phyloP scores from a whole-genome alignment of 768 basidiomycete genomes.

The Trametes gibbosa region DNA sequence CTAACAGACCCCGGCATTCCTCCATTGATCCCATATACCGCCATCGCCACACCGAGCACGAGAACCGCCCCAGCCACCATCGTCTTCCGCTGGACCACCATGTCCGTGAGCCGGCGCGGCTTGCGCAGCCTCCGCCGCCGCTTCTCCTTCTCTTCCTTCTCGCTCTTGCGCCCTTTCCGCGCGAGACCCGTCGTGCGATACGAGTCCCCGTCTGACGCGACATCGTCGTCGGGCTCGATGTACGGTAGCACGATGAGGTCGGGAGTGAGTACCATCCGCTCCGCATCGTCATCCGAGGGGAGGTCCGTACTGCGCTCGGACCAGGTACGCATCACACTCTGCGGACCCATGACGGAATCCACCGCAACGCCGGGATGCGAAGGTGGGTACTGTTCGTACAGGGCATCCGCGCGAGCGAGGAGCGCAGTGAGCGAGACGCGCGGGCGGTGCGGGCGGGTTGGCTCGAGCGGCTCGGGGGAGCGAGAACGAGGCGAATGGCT shows the following conservation, averaged over 20 bases:
- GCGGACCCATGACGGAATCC: conserved; percentile 68
- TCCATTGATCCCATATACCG: conserved; percentile 33
- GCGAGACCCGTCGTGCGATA: conserved; percentile 9
- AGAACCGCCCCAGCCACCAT: conserved; percentile 66
- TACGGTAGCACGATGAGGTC: conserved; percentile 58
- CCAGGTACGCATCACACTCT: conserved; percentile 78
- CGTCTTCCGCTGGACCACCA: conserved; percentile 28
- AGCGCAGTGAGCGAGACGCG: conserved; percentile 46
- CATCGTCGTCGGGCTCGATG: conserved; percentile 24
- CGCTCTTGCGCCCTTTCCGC: conserved; percentile 21
- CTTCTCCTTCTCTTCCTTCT: conserved; percentile 30
- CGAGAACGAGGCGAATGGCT: background rate
- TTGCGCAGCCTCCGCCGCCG: conserved; percentile 33
- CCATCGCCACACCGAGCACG: conserved; percentile 69
- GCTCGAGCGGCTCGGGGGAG: conserved; percentile 11
- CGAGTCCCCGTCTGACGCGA: conserved; percentile 24
- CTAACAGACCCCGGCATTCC: conserved; percentile 7
- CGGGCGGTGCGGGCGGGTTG: conserved; percentile 25
- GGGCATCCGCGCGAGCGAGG: conserved; percentile 54
- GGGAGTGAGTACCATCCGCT: conserved; percentile 53
- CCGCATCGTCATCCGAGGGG: conserved; percentile 55
- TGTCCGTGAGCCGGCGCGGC: conserved; percentile 28
- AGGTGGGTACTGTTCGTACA: conserved; percentile 60
- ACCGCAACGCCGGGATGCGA: conserved; percentile 52
- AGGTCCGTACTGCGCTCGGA: conserved; percentile 43